Evolutionary conservation across 2,329 filamentous ascomycete genomes (phyloP).

Genomic region (Aspergillus sp.): DNA sequence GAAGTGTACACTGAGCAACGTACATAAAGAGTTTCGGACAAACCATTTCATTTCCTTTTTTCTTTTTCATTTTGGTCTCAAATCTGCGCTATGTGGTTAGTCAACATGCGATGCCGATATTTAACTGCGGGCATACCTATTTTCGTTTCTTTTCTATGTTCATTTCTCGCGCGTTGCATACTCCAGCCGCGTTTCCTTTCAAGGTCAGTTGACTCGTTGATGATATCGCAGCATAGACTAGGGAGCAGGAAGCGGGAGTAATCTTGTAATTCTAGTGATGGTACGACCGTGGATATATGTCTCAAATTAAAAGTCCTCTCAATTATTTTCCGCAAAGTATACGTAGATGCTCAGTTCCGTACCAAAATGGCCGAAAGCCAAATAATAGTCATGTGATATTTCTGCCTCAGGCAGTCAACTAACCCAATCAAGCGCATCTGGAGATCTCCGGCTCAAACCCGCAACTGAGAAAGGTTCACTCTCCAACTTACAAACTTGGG

Average conservation of each 20-base stretch:
- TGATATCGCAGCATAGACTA: slow-evolving; percentile 7
- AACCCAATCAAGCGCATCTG: slow-evolving; percentile 22
- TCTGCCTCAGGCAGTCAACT: slow-evolving; percentile 15
- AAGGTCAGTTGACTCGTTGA: slow-evolving; percentile 3
- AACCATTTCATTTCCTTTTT: slow-evolving; percentile 2
- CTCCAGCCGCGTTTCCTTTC: slow-evolving; percentile 3
- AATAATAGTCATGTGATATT: slow-evolving; percentile 10
- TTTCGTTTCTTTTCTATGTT: slow-evolving; percentile 2
- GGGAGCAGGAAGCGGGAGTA: slow-evolving; percentile 16
- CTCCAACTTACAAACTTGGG: not conserved
- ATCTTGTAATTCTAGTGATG: slow-evolving; percentile 24
- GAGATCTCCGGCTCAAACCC: slow-evolving; percentile 10
- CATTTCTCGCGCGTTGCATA: not conserved
- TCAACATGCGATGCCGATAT: slow-evolving; percentile 1
- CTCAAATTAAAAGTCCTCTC: not conserved
- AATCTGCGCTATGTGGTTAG: not conserved
- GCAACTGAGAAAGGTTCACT: slow-evolving; percentile 4
- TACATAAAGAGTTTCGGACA: not conserved
- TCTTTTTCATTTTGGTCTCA: not conserved
- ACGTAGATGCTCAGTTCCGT: not conserved
- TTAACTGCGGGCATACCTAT: slow-evolving; percentile 1
- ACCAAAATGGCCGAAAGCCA: not conserved
- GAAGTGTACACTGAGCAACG: slow-evolving; percentile 30
- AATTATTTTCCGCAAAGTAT: not conserved
- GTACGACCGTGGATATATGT: slow-evolving; percentile 12